Evolutionary conservation across 2,329 filamentous ascomycete species (phyloP), one percentile per base, ranked within the genome.

Genomic region (Talaromyces sp.): DNA sequence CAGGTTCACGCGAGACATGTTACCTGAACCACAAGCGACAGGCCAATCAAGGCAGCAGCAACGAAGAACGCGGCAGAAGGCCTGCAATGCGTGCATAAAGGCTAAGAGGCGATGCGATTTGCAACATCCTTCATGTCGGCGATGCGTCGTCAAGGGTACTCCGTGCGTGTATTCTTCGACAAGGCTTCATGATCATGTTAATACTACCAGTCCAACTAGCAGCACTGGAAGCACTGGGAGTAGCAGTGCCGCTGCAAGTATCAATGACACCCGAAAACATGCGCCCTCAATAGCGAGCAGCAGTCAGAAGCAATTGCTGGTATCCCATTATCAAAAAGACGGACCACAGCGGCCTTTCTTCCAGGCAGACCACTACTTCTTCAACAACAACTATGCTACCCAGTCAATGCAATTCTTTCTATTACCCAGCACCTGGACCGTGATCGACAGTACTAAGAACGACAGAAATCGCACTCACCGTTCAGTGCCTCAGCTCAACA

Each of bases 81-180:
- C 64, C 31, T 66, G 64, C 34, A 66, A 49, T 43, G 43, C 64
- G n/a, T 66, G 64, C 60, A 66, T 54, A 31, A 66, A 63, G 27
- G 53, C 59, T 10, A 66, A 66, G 29, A 19, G 64, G 25, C 59
- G 59, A 34, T 66, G 64, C 60, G 64, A 66, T n/a, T 19, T 66
- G 54, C 60, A 58, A 6, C 64, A 66, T 54, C 64, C 64, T 13
- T 61, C 64, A 19, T 66, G 64, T 54, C 64, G 64, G n/a, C 64
- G 64, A 27, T 66, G 64, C 19, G 38, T 51, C 6, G 43, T 59
- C 13, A 63, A 40, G 34, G 45, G 53, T 2, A 47, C 51, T 5
- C n/a, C 56, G 15, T 66, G 64, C 29, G n/a, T 58, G 1, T 66
- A 66, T 43, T 25, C 60, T 11, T 66, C 64, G 25, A 66, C 64